Conservation (phyloP, 169 alveolate species). For the Eimeria sp. region DNA sequence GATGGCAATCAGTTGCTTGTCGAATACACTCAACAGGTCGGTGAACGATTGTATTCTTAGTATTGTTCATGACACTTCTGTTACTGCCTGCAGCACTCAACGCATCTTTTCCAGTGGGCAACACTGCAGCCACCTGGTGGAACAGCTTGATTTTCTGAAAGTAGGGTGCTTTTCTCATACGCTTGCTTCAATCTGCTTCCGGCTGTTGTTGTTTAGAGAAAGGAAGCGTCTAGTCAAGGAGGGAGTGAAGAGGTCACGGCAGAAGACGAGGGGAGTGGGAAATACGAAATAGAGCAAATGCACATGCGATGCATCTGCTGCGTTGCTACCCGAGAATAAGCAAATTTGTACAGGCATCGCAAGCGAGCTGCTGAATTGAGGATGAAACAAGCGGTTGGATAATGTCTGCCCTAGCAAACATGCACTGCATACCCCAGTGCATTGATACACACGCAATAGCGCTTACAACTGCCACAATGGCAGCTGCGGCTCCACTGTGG, state of each 20-base stretch:
- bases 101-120: neutral
- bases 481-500: neutral
- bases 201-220: conserved; percentile 14
- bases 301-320: conserved; percentile 48
- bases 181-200: neutral
- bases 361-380: neutral
- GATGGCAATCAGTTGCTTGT: conserved; percentile 76
- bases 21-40: conserved; percentile 76
- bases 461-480: neutral
- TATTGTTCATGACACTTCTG: neutral
- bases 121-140: neutral
- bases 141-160: neutral
- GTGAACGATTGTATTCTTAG: neutral
- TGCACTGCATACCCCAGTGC: neutral
- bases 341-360: neutral
- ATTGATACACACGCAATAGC: neutral
- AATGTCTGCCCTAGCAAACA: neutral
- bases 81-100: neutral
- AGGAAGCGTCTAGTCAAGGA: neutral
- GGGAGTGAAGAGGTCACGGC: conserved; percentile 49
- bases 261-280: conserved; percentile 37
- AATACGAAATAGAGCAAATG: conserved; percentile 57
- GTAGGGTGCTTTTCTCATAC: neutral
- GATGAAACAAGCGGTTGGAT: neutral
- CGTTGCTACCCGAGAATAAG: conserved; percentile 55